Evolutionary conservation across 2,329 filamentous ascomycete genomes (phyloP).

Genomic region (Fusarium citri): DNA sequence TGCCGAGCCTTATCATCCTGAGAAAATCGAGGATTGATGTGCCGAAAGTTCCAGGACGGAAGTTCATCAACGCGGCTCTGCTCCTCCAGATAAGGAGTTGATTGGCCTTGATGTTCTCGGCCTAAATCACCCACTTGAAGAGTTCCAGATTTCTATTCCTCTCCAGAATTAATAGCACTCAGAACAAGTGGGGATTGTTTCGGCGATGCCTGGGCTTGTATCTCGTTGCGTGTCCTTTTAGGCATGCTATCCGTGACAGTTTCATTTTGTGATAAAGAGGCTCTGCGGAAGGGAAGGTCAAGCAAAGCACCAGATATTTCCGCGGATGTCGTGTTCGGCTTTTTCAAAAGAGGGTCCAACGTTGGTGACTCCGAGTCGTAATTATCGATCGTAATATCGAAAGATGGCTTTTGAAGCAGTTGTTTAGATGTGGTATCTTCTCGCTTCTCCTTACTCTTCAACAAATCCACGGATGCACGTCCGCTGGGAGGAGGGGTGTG

Average conservation of each 20-base stretch:
- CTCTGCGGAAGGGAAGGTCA: neutral
- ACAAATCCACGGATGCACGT: conserved; percentile 44
- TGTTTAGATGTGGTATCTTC: conserved; percentile 27
- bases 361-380: conserved; percentile 36
- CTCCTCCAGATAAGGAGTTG: conserved; percentile 30
- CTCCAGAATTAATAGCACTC: conserved; percentile 16
- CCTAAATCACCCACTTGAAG: conserved; percentile 27
- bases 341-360: conserved; percentile 18
- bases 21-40: conserved; percentile 11
- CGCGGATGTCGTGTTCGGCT: neutral
- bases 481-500: conserved; percentile 50
- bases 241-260: neutral
- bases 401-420: conserved; percentile 42
- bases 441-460: conserved; percentile 27
- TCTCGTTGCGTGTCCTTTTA: neutral
- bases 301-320: neutral
- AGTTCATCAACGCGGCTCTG: conserved; percentile 45
- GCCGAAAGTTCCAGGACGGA: conserved; percentile 39
- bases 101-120: conserved; percentile 19
- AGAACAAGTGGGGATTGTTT: neutral
- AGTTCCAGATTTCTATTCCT: conserved; percentile 33
- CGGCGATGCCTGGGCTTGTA: neutral
- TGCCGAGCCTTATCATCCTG: neutral
- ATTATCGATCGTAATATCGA: conserved; percentile 32
- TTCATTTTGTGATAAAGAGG: neutral